Base-by-base conservation (phyloP, 202 grass and related monocot genomes). In the Dendrocalamus latiflorus region DNA sequence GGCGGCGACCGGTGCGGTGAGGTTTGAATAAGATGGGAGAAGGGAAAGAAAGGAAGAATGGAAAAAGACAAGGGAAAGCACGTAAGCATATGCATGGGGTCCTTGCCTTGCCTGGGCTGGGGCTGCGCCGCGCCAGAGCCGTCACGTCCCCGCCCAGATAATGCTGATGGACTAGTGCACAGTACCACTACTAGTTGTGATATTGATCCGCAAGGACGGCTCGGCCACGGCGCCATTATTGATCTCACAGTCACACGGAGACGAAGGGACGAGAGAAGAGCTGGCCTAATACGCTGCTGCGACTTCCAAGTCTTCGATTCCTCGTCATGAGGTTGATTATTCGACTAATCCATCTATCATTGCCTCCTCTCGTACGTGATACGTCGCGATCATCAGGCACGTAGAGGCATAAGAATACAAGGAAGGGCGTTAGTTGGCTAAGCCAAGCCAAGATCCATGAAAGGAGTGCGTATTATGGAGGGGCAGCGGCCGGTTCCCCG, bases 381-480 rank as follows among this genome's bases (percentile, higher is more conserved):
- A 1, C 75, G 83, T 85, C 74, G 65, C 74, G 42, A 62, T 85
- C 83, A 24, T 22, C 65, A 68, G 20, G 17, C 20, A 8, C n/a
- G 65, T 9, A 54, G 18, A 5, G 14, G 6, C 30, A 4, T 37
- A 17, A 21, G 12, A 11, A 4, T 5, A 16, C 14, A 10, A 28
- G 60, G 2, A n/a, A 20, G 9, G 13, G 42, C 49, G 50, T 58
- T 30, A 26, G 76, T 41, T 69, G 18, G 66, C 22, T 45, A 36
- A 25, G 54, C 66, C 36, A 44, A 21, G 78, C 76, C 85, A 87
- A 76, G 85, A 82, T 87, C 85, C 71, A 63, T 3, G 71, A 69
- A 87, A 82, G 33, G 51, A 62, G 85, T 50, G 85, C 11, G 69
- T 42, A 28, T 43, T 61, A 44, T 70, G 9, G 37, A 20, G 1